phyloP scores from a whole-genome alignment of 140 eudicot genomes.

The Erigeron philadelphicus region DNA sequence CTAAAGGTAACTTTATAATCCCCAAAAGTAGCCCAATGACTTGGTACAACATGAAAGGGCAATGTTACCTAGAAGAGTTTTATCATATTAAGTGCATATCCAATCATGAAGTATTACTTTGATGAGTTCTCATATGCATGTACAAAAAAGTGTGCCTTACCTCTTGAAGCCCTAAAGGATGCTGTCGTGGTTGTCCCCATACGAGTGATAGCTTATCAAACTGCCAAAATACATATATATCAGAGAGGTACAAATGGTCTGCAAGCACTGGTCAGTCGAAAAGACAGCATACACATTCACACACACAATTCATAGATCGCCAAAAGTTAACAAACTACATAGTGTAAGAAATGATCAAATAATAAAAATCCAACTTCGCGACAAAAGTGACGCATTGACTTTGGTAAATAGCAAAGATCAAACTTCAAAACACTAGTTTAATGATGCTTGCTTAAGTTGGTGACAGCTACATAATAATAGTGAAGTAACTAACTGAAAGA shows the following conservation, averaged over 20 bases:
- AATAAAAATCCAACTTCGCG: slow-evolving; percentile 15
- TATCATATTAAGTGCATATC: neutral
- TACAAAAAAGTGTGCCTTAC: slow-evolving; percentile 35
- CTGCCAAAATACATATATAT: slow-evolving; percentile 37
- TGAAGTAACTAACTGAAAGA: neutral
- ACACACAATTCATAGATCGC: neutral
- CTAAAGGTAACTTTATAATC: neutral
- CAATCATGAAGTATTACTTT: neutral
- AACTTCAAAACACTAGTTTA: too few species aligned
- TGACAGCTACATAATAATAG: neutral
- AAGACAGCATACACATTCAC: neutral
- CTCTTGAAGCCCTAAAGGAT: slow-evolving; percentile 75
- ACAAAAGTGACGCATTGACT: neutral
- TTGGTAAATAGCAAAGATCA: neutral
- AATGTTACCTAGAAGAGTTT: neutral
- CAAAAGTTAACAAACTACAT: slow-evolving; percentile 12
- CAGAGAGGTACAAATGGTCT: slow-evolving; percentile 11
- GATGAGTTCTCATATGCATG: slow-evolving; percentile 14
- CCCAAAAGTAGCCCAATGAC: slow-evolving; percentile 1
- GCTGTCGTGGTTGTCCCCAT: slow-evolving; percentile 97
- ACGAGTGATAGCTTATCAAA: slow-evolving; percentile 65
- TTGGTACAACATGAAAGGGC: slow-evolving; percentile 4
- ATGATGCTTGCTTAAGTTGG: too few species aligned
- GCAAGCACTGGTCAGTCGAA: slow-evolving; percentile 10
- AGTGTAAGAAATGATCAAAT: too few species aligned